Evolutionary conservation across 2,329 filamentous ascomycete genomes (phyloP).

Genomic region (Didymella lethalis): DNA sequence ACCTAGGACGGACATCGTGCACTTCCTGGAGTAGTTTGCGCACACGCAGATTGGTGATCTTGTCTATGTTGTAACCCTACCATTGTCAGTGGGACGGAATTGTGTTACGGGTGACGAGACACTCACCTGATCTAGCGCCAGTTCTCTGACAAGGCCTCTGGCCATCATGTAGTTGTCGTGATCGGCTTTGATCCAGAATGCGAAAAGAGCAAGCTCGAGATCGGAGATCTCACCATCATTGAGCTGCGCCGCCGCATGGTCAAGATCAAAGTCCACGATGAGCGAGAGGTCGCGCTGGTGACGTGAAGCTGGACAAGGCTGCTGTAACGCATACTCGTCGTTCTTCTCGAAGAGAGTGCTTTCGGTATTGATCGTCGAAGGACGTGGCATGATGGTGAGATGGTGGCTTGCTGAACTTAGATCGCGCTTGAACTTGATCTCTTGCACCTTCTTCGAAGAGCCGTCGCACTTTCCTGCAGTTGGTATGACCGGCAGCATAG

Average conservation of each 20-base stretch:
- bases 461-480: not conserved
- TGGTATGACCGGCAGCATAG: constrained; percentile 11
- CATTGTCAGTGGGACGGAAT: not conserved
- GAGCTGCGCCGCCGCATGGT: constrained; percentile 28
- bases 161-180: constrained; percentile 34
- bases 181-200: constrained; percentile 36
- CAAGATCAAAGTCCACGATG: constrained; percentile 22
- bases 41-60: constrained; percentile 24
- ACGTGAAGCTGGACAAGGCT: not conserved
- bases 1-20: constrained; percentile 22
- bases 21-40: constrained; percentile 26
- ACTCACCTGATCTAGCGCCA: constrained; percentile 38
- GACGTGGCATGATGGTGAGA: not conserved
- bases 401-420: constrained; percentile 1
- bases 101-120: not conserved
- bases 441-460: not conserved
- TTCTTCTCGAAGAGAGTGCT: constrained; percentile 4
- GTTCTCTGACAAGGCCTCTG: constrained; percentile 38
- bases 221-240: constrained; percentile 38
- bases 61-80: constrained; percentile 32
- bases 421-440: not conserved
- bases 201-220: constrained; percentile 34
- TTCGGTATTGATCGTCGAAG: constrained; percentile 3
- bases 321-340: not conserved
- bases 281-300: constrained; percentile 16